These are phyloP conservation scores for Aspergillus awamori DNA, from an alignment of 2,329 filamentous ascomycete genomes.

Conservation along the genomic window DNA sequence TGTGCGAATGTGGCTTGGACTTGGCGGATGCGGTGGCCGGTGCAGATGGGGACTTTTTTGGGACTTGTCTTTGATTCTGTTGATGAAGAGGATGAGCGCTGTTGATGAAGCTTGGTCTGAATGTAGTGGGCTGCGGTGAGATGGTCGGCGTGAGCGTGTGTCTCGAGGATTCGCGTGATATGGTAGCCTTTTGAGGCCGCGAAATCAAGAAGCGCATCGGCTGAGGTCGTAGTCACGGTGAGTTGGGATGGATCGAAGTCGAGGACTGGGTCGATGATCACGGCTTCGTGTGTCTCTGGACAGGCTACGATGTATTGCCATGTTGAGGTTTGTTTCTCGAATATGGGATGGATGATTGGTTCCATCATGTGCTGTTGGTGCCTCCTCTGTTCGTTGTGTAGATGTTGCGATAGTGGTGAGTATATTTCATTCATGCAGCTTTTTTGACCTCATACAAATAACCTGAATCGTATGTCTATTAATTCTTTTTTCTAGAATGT, in stretches of 20 bases:
- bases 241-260: constrained; percentile 55
- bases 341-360: constrained; percentile 8
- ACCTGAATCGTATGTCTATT: no score
- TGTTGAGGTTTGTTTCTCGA: constrained; percentile 8
- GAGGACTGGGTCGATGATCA: constrained; percentile 65
- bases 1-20: constrained; percentile 57
- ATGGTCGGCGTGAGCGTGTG: constrained; percentile 58
- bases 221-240: constrained; percentile 54
- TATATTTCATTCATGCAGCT: no score
- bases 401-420: no score
- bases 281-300: constrained; percentile 50
- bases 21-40: constrained; percentile 56
- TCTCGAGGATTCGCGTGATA: constrained; percentile 61
- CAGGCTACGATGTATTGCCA: constrained; percentile 62
- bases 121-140: constrained; percentile 55
- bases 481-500: no score
- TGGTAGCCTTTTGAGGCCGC: constrained; percentile 51
- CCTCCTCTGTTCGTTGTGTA: no score
- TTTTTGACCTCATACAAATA: no score
- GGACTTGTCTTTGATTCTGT: no score
- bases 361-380: no score
- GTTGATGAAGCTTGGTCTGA: neutral
- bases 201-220: constrained; percentile 55
- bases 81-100: neutral
- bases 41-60: constrained; percentile 52